Evolutionary conservation across 2,329 filamentous ascomycete genomes (phyloP), one percentile per base, ranked within the genome.

Genomic region (Aspergillus texensis): DNA sequence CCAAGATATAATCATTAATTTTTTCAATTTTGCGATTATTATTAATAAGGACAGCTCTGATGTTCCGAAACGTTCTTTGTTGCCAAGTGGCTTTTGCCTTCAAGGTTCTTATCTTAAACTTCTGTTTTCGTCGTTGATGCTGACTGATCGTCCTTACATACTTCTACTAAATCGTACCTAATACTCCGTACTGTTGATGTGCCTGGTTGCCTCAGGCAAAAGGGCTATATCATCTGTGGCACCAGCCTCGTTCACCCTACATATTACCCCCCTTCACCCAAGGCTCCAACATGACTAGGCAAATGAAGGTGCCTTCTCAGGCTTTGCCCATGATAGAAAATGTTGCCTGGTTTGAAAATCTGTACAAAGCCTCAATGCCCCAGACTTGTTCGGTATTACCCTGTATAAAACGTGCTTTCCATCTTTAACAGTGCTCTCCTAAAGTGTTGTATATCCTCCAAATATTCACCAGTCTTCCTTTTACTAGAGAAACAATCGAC

Each of bases 191-290:
- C 48, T 2, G 24, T 4, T 9, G 8, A 50, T 19, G 16, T 50
- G 12, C 48, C 48, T 32, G 3, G 28, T 32, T 52, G 48, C 48
- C 48, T 52, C 48, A 52, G 48, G 48, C 48, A 57, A 21, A 39
- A 50, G 34, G 28, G 32, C 41, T 45, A 52, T 34, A 45, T 61
- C 39, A 24, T 36, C 16, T 57, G 62, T 60, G 58, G 54, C 30
- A 59, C 46, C 41, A 65, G 60, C 63, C 58, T 63, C 48, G 24
- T 55, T 58, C 43, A 54, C 57, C 62, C 52, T 57, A 57, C 54
- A 45, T 34, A 43, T 46, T 26, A 57, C 30, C 45, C 46, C 32
- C 32, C 43, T 60, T 62, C 53, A 58, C 52, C 46, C 53, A 63
- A 63, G 57, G 45, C 58, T 57, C 36, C 53, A 60, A 56, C 16